A percentile compares a stretch with the other conserved stretches of the same genome.
Evolutionary conservation across 2,329 filamentous ascomycete genomes (phyloP).

Genomic region (Hypoxylon sp.): DNA sequence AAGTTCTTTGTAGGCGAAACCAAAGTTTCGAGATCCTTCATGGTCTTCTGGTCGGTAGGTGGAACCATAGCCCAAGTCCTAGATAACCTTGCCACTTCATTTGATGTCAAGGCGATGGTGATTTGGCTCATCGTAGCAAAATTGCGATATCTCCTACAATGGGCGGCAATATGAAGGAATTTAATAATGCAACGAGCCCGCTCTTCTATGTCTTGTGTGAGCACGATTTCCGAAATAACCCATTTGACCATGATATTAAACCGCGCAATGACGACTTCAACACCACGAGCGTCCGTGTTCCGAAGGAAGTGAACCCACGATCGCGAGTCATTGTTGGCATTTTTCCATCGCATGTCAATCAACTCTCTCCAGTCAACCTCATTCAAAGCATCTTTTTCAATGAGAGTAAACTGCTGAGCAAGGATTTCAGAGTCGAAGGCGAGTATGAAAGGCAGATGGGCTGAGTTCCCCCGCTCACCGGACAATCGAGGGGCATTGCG

Average conservation of each 20-base stretch:
- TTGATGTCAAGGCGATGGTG: slow-evolving; percentile 81
- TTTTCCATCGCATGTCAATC: slow-evolving; percentile 86
- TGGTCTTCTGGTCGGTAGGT: slow-evolving; percentile 73
- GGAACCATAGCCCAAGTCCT: slow-evolving; percentile 82
- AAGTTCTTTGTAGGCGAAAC: slow-evolving; percentile 86
- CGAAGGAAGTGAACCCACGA: slow-evolving; percentile 88
- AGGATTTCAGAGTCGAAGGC: slow-evolving; percentile 84
- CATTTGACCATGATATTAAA: slow-evolving; percentile 93
- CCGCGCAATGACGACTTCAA: slow-evolving; percentile 86
- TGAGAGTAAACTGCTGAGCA: slow-evolving; percentile 86
- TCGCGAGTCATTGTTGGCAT: slow-evolving; percentile 74
- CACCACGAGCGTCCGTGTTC: slow-evolving; percentile 78
- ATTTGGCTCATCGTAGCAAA: slow-evolving; percentile 89
- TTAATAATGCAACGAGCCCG: slow-evolving; percentile 84
- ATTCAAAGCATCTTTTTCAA: slow-evolving; percentile 87
- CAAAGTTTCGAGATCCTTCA: slow-evolving; percentile 78
- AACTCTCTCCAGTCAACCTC: slow-evolving; percentile 92
- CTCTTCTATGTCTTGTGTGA: slow-evolving; percentile 80
- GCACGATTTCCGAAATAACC: slow-evolving; percentile 83
- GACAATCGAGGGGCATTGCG: slow-evolving; percentile 55
- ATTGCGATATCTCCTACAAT: slow-evolving; percentile 83
- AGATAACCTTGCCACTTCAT: slow-evolving; percentile 77
- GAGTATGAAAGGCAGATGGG: slow-evolving; percentile 84
- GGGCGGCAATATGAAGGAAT: slow-evolving; percentile 83
- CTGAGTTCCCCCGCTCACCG: slow-evolving; percentile 60